Evolutionary conservation across 75 land plant species (phyloP).

Genomic region (Larix kaempferi): DNA sequence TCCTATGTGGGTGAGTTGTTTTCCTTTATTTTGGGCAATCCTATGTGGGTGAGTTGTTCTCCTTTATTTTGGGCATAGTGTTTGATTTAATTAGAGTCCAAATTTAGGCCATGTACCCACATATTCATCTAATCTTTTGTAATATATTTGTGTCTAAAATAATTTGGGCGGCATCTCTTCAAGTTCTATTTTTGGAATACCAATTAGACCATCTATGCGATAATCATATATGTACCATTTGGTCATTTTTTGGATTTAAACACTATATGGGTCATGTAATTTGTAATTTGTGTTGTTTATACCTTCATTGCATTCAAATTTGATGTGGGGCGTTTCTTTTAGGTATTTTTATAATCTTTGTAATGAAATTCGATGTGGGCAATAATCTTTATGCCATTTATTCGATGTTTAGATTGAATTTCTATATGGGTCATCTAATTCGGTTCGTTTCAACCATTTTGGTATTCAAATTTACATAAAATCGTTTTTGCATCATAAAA

Average conservation of each 20-base stretch:
- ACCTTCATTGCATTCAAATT: background rate
- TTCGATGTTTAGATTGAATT: background rate
- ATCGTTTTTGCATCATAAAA: no score
- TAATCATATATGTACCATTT: background rate
- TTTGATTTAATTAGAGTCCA: no score
- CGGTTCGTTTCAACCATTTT: background rate
- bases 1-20: background rate
- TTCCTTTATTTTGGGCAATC: no score
- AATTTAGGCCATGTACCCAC: background rate
- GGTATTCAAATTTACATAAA: background rate
- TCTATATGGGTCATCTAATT: background rate
- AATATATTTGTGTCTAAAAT: background rate
- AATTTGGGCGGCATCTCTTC: background rate
- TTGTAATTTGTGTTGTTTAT: background rate
- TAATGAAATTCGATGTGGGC: background rate
- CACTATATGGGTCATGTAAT: background rate
- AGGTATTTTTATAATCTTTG: no score
- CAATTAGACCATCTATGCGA: background rate
- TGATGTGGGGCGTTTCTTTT: background rate
- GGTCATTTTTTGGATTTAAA: background rate
- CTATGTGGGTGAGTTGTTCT: no score
- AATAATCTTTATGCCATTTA: background rate
- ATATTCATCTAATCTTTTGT: background rate
- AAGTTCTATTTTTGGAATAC: background rate
- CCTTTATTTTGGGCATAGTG: no score